These are phyloP conservation scores for Solanum corneliomulleri DNA, from an alignment of 257 asterid species.

Conservation along the genomic window DNA sequence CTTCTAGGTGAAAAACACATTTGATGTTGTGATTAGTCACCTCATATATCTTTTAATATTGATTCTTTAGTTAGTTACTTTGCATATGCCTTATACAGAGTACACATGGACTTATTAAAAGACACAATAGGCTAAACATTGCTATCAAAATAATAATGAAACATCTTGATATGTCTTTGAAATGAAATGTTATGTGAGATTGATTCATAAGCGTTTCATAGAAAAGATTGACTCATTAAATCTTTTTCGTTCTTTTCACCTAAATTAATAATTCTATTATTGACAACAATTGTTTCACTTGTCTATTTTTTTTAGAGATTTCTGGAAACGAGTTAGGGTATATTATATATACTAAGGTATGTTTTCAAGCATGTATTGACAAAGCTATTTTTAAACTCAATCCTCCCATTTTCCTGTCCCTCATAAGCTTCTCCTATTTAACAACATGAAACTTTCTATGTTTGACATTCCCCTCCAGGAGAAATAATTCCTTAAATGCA, in stretches of 20 bases:
- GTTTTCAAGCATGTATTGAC: background rate
- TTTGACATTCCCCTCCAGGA: too few relatives aligned
- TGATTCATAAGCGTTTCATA: background rate
- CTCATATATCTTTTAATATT: background rate
- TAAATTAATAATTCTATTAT: background rate
- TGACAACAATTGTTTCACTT: background rate
- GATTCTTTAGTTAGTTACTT: background rate
- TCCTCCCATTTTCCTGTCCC: background rate
- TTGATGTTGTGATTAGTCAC: too few relatives aligned
- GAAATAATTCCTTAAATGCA: background rate
- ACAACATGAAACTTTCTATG: background rate
- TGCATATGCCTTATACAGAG: background rate
- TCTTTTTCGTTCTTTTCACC: background rate
- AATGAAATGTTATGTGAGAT: background rate
- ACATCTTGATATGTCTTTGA: background rate
- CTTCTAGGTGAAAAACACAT: too few relatives aligned
- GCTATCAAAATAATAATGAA: background rate
- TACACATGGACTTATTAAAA: background rate
- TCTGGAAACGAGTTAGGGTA: too few relatives aligned
- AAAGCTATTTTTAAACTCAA: background rate
- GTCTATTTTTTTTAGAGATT: background rate
- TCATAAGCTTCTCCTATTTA: background rate
- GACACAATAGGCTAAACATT: background rate
- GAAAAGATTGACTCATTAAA: background rate
- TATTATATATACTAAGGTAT: too few relatives aligned